Evolutionary conservation across 2,329 filamentous ascomycete genomes (phyloP).

Genomic region (Capronia americana): DNA sequence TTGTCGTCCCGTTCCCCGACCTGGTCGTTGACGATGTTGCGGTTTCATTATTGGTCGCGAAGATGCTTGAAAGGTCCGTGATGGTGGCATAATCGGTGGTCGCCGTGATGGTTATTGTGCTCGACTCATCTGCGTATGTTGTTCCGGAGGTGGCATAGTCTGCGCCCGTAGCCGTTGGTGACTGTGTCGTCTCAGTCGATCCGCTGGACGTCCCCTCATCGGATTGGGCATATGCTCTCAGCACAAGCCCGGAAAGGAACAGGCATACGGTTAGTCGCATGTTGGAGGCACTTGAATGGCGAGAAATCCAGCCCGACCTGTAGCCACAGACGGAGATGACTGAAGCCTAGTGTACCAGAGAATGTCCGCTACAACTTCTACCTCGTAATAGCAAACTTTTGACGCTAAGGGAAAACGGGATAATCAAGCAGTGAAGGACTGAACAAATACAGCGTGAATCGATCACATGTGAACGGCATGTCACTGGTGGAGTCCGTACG

Average conservation of each 20-base stretch:
- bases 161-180: conserved; percentile 32
- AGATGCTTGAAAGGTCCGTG: conserved; percentile 34
- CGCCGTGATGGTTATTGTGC: conserved; percentile 41
- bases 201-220: conserved; percentile 12
- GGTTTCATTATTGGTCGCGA: conserved; percentile 34
- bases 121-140: conserved; percentile 37
- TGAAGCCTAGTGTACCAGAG: background rate
- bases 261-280: conserved; percentile 10
- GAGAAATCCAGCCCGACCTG: background rate
- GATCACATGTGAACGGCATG: conserved; percentile 2
- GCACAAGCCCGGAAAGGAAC: conserved; percentile 17
- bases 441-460: background rate
- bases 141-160: conserved; percentile 42
- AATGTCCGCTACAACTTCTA: background rate
- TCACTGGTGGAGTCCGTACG: background rate
- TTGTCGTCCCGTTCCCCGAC: conserved; percentile 32
- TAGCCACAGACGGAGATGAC: background rate
- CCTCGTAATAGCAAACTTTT: too few species aligned
- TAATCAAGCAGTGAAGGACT: background rate
- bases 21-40: conserved; percentile 31
- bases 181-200: conserved; percentile 22
- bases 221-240: conserved; percentile 22
- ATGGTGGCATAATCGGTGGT: conserved; percentile 40
- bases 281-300: background rate
- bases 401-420: background rate